Evolutionary conservation across 2,329 filamentous ascomycete genomes (phyloP).

Genomic region (Septoria linicola): DNA sequence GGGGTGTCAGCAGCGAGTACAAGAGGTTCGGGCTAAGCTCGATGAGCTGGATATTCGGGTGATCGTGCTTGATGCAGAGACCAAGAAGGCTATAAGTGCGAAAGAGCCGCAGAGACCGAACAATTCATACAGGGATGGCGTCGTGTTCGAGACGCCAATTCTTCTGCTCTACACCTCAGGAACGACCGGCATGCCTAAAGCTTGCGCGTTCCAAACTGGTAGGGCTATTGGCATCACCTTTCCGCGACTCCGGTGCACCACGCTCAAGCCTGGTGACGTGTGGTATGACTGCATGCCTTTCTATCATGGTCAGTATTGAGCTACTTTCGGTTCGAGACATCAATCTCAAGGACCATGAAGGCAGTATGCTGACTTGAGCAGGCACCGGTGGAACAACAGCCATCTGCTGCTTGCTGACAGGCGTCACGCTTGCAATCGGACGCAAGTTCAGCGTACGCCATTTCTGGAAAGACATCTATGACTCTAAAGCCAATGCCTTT

Average conservation of each 20-base stretch:
- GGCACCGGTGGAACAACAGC: constrained; percentile 64
- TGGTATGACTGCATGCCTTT: constrained; percentile 78
- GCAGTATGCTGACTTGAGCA: neutral
- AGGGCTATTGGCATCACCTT: constrained; percentile 45
- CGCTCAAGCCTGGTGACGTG: constrained; percentile 52
- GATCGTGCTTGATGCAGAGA: constrained; percentile 51
- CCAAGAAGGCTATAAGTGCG: constrained; percentile 50
- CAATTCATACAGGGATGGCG: constrained; percentile 55
- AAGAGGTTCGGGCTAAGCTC: constrained; percentile 50
- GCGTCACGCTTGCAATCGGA: constrained; percentile 61
- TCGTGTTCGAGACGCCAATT: constrained; percentile 56
- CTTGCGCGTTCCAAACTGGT: constrained; percentile 59
- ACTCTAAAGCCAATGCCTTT: constrained; percentile 66
- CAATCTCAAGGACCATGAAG: no score
- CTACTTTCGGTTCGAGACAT: no score
- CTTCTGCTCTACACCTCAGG: constrained; percentile 73
- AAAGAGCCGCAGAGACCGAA: constrained; percentile 53
- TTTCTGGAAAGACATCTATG: constrained; percentile 72
- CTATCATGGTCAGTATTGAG: constrained; percentile 57
- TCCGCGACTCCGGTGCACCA: constrained; percentile 40
- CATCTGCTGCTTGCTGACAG: constrained; percentile 55
- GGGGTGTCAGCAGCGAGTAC: constrained; percentile 57
- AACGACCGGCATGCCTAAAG: constrained; percentile 75
- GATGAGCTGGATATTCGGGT: constrained; percentile 59
- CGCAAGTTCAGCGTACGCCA: constrained; percentile 66